Conservation (phyloP, 106 monocot genomes). For the Triglochin maritima region DNA sequence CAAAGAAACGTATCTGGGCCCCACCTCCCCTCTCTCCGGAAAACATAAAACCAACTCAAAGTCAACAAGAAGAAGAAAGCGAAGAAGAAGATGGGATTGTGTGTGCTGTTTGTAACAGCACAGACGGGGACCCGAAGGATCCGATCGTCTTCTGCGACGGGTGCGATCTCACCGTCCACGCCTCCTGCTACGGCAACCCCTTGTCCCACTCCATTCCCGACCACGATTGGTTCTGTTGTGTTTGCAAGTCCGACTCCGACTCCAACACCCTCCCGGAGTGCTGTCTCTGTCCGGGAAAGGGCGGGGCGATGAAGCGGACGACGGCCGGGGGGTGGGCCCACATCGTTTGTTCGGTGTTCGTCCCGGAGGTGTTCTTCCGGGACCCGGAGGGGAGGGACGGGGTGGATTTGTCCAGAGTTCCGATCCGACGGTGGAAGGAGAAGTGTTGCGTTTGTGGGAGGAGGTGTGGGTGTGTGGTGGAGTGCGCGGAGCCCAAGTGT, state of each 20-base stretch:
- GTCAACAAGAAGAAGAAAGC: constrained; percentile 19
- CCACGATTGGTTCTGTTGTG: constrained; percentile 83
- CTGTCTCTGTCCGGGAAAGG: constrained; percentile 55
- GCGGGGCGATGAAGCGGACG: constrained; percentile 62
- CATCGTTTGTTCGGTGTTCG: constrained; percentile 57
- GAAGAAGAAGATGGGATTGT: constrained; percentile 56
- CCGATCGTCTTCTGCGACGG: constrained; percentile 98
- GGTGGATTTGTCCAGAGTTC: constrained; percentile 58
- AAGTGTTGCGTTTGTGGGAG: constrained; percentile 48
- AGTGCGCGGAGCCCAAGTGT: constrained; percentile 77
- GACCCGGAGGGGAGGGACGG: constrained; percentile 60
- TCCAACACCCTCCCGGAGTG: constrained; percentile 15
- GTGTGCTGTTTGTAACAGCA: constrained; percentile 74
- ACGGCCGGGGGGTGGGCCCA: constrained; percentile 59
- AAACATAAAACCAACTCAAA: neutral
- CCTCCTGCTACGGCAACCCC: constrained; percentile 81
- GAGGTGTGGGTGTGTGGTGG: constrained; percentile 43
- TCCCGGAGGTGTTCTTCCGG: constrained; percentile 82
- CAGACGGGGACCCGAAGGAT: constrained; percentile 62
- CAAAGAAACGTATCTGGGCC: constrained; percentile 62
- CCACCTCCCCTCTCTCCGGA: constrained; percentile 15
- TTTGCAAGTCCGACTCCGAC: constrained; percentile 9
- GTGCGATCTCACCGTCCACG: constrained; percentile 85
- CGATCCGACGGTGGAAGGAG: constrained; percentile 23
- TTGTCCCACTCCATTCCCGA: constrained; percentile 47